phyloP scores from a whole-genome alignment of 2,329 filamentous ascomycete species.

The Penicillium decumbens region DNA sequence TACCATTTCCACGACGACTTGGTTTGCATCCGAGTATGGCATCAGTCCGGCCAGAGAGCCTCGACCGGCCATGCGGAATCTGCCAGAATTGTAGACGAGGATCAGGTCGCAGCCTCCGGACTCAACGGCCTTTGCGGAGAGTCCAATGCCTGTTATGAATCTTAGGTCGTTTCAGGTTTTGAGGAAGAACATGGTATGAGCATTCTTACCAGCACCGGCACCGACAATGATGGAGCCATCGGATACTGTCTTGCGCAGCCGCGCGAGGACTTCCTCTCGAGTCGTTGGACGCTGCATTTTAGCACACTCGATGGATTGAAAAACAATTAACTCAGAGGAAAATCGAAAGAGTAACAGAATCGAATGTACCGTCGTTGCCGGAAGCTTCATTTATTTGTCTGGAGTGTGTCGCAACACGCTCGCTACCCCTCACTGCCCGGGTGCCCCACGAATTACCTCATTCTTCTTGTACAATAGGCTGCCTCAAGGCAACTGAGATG shows the following conservation, averaged over 20 bases:
- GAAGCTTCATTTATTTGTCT: neutral
- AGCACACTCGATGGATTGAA: neutral
- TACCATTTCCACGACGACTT: constrained; percentile 65
- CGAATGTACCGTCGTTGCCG: neutral
- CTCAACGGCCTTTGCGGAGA: constrained; percentile 67
- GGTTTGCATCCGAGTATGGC: constrained; percentile 68
- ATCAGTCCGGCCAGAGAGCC: constrained; percentile 66
- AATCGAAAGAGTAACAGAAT: neutral
- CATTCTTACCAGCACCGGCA: constrained; percentile 55
- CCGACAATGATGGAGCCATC: constrained; percentile 59
- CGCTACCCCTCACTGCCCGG: constrained; percentile 4
- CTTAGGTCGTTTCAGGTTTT: neutral
- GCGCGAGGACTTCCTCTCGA: constrained; percentile 53
- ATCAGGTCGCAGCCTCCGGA: constrained; percentile 65
- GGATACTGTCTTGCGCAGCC: constrained; percentile 52
- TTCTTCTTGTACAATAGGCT: neutral
- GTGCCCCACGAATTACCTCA: constrained; percentile 15
- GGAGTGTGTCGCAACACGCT: neutral
- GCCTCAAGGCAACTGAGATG: no score
- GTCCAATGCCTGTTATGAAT: constrained; percentile 54
- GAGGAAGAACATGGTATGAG: neutral
- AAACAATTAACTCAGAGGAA: neutral
- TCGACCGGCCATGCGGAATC: constrained; percentile 67
- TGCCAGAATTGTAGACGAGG: constrained; percentile 67
- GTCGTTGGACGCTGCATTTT: constrained; percentile 39